Evolutionary conservation across 192 early-diverging fungal species (phyloP), one percentile per base, ranked within the genome.

Genomic region (Backusella mclennaniae): DNA sequence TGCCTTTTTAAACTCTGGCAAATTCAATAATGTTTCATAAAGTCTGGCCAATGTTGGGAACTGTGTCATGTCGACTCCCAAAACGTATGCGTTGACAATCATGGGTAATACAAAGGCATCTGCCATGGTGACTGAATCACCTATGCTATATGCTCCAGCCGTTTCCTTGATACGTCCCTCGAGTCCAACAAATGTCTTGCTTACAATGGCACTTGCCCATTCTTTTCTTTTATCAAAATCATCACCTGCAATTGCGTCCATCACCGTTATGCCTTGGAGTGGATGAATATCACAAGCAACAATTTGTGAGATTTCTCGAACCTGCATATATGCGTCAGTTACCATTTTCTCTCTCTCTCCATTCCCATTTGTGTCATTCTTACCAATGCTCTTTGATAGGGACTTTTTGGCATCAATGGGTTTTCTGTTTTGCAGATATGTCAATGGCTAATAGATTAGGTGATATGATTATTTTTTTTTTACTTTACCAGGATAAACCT

Each of bases 201-300:
- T 67, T 42, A 91, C 81, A 73, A 85, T 88, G 77, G 90, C 76
- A 42, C 79, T 83, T 21, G 87, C 90, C 92, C 89, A 90, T 81
- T 94, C 86, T 77, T 35, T 63, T 74, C 79, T 79, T 77, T 84
- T 77, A 70, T 85, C 76, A 78, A 69, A 14, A 15, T 90, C 85
- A 33, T 78, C 66, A 42, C 86, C 88, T 1, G 87, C 89, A n/a
- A 92, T 80, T 67, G 91, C 84, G 11, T 85, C 83, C 72, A 94
- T 73, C 1, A 97, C 89, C 35, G 88, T 72, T 76, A 96, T 76
- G 82, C 97, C 96, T 76, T 95, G 92, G 44, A 96, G 73, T n/a
- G 97, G 97, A 79, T 96, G 95, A 66, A 92, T 97, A 75, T 96
- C 97, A 80, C 91, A 85, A 38, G 90, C 89, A 31, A 98, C 90